Evolutionary conservation across 2,329 filamentous ascomycete species (phyloP).

Genomic region (Parafenestella ontariensis): DNA sequence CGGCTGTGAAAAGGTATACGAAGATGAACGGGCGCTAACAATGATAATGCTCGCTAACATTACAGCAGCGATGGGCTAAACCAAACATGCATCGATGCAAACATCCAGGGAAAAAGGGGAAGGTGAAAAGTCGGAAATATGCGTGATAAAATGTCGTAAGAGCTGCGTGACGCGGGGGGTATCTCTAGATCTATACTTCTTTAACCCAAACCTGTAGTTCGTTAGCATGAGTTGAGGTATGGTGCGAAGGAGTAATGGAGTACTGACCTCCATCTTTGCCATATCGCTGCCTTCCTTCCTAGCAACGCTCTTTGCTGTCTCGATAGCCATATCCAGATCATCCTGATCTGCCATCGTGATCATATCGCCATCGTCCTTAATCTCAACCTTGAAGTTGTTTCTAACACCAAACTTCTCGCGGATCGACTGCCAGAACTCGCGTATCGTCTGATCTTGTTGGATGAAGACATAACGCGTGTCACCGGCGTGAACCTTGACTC

Average conservation of each 20-base stretch:
- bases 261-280: slow-evolving; percentile 91
- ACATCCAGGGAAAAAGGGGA: slow-evolving; percentile 9
- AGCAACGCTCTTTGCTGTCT: slow-evolving; percentile 70
- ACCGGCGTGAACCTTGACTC: slow-evolving; percentile 86
- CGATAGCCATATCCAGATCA: slow-evolving; percentile 87
- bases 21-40: slow-evolving; percentile 14
- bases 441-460: slow-evolving; percentile 72
- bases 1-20: slow-evolving; percentile 41
- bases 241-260: slow-evolving; percentile 5
- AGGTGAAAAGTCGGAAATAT: slow-evolving; percentile 24
- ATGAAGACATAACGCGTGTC: slow-evolving; percentile 96
- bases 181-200: slow-evolving; percentile 53
- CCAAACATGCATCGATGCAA: slow-evolving; percentile 12
- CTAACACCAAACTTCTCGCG: slow-evolving; percentile 84
- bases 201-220: slow-evolving; percentile 55
- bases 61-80: slow-evolving; percentile 24
- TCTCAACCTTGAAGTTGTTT: slow-evolving; percentile 85
- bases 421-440: slow-evolving; percentile 79
- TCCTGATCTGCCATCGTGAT: slow-evolving; percentile 98
- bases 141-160: slow-evolving; percentile 32
- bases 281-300: slow-evolving; percentile 78
- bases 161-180: slow-evolving; percentile 42
- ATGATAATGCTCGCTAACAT: slow-evolving; percentile 43
- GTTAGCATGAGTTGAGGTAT: slow-evolving; percentile 20
- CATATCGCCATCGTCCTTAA: slow-evolving; percentile 91